A percentile compares a stretch with the other conserved stretches of the same genome.
phyloP scores from a whole-genome alignment of 2,329 filamentous ascomycete species.

The Penicillium hesseltinei region DNA sequence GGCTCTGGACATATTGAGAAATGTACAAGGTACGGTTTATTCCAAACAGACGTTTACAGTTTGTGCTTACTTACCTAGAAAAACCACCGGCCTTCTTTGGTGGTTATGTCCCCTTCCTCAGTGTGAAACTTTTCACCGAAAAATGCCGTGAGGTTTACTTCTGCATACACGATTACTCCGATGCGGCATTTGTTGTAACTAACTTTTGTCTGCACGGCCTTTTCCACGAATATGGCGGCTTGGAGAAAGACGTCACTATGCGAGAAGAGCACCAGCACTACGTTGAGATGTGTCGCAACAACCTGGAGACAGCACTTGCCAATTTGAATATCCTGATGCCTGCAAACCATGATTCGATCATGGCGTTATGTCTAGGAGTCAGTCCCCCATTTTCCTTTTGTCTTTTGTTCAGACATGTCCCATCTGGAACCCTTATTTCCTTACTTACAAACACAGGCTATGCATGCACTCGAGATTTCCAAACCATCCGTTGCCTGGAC shows the following conservation, averaged over 20 bases:
- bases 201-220: conserved; percentile 41
- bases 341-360: conserved; percentile 55
- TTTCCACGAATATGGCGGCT: conserved; percentile 34
- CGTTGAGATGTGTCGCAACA: conserved; percentile 40
- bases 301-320: conserved; percentile 46
- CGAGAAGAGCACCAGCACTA: conserved; percentile 32
- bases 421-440: neutral
- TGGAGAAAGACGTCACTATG: conserved; percentile 17
- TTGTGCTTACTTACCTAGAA: conserved; percentile 17
- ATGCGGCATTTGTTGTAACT: conserved; percentile 40
- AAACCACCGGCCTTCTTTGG: conserved; percentile 22
- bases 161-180: conserved; percentile 42
- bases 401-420: neutral
- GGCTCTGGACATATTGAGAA: conserved; percentile 34
- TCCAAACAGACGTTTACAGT: neutral
- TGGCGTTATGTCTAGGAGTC: conserved; percentile 60
- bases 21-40: conserved; percentile 32
- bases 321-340: conserved; percentile 58
- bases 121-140: conserved; percentile 34
- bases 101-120: conserved; percentile 35
- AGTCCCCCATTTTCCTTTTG: conserved; percentile 20
- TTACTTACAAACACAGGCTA: conserved; percentile 43
- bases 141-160: conserved; percentile 47
- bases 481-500: conserved; percentile 64
- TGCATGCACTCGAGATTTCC: conserved; percentile 62